Percentiles rank a stretch among this genome's conserved stretches.
Evolutionary conservation across 108 stramenopile genomes (phyloP).

Genomic region (Fistulifera pelliculosa): DNA sequence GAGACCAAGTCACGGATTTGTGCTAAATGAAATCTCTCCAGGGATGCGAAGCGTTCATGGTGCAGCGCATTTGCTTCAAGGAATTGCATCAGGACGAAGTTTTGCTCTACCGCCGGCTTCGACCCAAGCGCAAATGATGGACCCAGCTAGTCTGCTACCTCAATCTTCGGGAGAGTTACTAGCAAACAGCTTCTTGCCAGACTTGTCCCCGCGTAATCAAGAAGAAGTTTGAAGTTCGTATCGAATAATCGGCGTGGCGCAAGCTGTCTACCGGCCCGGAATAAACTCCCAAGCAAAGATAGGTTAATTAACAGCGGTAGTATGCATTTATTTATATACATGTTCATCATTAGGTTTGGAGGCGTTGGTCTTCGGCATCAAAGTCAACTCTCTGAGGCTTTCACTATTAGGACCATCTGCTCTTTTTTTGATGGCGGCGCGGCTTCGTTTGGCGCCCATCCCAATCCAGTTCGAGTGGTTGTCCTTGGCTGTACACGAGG

Average conservation of each 20-base stretch:
- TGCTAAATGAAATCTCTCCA: slow-evolving; percentile 3
- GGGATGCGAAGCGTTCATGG: slow-evolving; percentile 32
- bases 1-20: no score
- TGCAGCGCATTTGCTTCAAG: slow-evolving; percentile 39
- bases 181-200: background rate
- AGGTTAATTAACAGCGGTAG: no score
- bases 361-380: no score
- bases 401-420: background rate
- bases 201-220: background rate
- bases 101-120: no score
- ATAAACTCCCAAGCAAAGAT: no score
- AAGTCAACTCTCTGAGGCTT: background rate
- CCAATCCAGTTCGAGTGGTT: slow-evolving; percentile 29
- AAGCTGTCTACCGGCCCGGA: no score
- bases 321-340: no score
- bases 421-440: background rate
- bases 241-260: slow-evolving; percentile 7
- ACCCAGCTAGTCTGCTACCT: no score
- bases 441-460: background rate
- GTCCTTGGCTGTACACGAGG: slow-evolving; percentile 9
- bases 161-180: no score
- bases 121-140: no score
- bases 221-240: background rate
- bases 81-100: slow-evolving; percentile 14
- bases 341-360: no score